These are phyloP conservation scores for Paramecium sexaurelia DNA, from an alignment of 73 alveolate genomes.

Conservation along the genomic window DNA sequence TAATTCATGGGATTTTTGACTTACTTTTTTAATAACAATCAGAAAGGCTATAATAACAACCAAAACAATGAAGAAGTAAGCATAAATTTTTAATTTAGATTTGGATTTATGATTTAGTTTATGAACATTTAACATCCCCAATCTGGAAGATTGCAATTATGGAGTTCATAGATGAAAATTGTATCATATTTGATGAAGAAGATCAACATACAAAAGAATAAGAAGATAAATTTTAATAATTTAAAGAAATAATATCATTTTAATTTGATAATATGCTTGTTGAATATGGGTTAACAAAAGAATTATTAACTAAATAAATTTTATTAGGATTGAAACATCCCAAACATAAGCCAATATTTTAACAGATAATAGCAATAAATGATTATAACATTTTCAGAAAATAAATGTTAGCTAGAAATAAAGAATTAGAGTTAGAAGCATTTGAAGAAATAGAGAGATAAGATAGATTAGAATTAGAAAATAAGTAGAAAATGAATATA, in stretches of 20 bases:
- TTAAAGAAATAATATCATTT: constrained; percentile 81
- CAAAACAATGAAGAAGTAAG: not conserved
- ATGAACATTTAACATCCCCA: constrained; percentile 62
- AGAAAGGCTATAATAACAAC: not conserved
- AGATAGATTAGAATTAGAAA: not conserved
- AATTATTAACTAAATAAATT: constrained; percentile 38
- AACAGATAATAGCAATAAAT: constrained; percentile 71
- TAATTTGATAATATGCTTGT: constrained; percentile 75
- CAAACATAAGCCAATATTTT: constrained; percentile 69
- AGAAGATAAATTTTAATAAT: constrained; percentile 70
- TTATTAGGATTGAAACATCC: constrained; percentile 66
- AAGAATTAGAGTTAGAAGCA: constrained; percentile 21
- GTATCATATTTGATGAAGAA: constrained; percentile 86
- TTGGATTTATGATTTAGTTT: constrained; percentile 54
- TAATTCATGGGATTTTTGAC: not conserved
- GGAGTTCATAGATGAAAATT: constrained; percentile 77
- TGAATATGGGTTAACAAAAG: constrained; percentile 82
- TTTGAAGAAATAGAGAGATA: not conserved
- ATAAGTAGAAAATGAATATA: not conserved
- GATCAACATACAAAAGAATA: constrained; percentile 85
- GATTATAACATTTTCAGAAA: constrained; percentile 79
- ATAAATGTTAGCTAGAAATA: constrained; percentile 73
- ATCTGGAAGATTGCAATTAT: constrained; percentile 59
- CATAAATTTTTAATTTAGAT: not conserved
- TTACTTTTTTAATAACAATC: not conserved